Percentiles rank a stretch among this genome's conserved stretches.
Conservation (phyloP, 1,284 basidiomycete genomes). For the Anthracocystis walkeri region DNA sequence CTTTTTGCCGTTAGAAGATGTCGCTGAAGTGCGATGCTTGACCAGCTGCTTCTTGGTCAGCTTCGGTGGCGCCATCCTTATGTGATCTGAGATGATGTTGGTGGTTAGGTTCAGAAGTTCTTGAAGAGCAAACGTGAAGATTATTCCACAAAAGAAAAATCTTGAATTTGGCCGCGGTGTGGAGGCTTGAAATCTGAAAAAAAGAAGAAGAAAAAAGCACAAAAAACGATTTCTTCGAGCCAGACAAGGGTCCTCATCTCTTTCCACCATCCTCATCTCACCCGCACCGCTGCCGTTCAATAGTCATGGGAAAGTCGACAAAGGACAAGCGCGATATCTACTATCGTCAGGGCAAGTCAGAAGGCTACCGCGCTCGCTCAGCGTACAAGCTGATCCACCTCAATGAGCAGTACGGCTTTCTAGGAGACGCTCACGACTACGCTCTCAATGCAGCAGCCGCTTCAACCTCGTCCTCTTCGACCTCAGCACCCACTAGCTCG, state of each 20-base stretch:
- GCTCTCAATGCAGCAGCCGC: constrained; percentile 28
- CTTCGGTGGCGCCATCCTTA: constrained; percentile 27
- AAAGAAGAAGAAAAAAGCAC: constrained; percentile 1
- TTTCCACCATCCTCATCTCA: background rate
- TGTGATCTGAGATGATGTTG: constrained; percentile 1
- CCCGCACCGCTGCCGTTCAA: background rate
- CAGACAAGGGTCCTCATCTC: constrained; percentile 1
- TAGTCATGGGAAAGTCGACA: constrained; percentile 68
- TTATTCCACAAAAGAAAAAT: background rate
- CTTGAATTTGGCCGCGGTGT: constrained; percentile 5
- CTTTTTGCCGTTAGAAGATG: constrained; percentile 28
- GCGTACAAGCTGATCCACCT: constrained; percentile 73
- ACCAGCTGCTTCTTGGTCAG: constrained; percentile 57
- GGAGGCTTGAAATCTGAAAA: background rate
- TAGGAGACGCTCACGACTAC: constrained; percentile 63
- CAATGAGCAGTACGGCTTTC: constrained; percentile 74
- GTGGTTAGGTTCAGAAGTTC: background rate
- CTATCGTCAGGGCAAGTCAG: constrained; percentile 72
- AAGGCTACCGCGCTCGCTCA: constrained; percentile 73
- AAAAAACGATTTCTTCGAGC: background rate
- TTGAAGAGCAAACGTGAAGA: background rate
- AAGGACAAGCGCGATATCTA: constrained; percentile 73
- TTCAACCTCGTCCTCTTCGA: constrained; percentile 8
- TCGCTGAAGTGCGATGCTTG: constrained; percentile 55
- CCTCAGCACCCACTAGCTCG: background rate